phyloP scores from a whole-genome alignment of 345 rosid genomes.

The Noccaea caerulescens region DNA sequence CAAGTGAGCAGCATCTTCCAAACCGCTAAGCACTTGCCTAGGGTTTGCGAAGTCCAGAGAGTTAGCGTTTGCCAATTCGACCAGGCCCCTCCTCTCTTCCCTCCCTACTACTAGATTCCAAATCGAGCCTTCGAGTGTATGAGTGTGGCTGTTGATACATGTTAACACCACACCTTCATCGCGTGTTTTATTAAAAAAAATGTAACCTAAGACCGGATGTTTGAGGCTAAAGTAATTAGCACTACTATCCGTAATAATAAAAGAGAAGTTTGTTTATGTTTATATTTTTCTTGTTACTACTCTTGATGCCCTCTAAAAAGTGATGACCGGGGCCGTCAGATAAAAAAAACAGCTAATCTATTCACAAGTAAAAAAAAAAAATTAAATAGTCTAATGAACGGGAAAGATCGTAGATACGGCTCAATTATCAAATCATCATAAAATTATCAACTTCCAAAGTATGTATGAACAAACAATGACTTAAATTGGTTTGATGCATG shows the following conservation, averaged over 20 bases:
- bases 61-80: conserved; percentile 35
- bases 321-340: not conserved
- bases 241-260: conserved; percentile 3
- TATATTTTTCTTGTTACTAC: not conserved
- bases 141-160: conserved; percentile 8
- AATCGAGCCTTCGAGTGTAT: not conserved
- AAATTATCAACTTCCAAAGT: too few species aligned
- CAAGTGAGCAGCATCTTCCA: not conserved
- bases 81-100: conserved; percentile 4
- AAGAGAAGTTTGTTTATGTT: conserved; percentile 13
- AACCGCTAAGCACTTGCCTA: conserved; percentile 33
- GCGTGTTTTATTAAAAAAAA: not conserved
- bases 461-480: too few species aligned
- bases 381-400: too few species aligned
- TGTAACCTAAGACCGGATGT: conserved; percentile 4
- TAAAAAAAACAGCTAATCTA: not conserved
- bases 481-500: too few species aligned
- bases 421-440: too few species aligned
- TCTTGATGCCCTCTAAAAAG: not conserved
- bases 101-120: conserved; percentile 30
- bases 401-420: too few species aligned
- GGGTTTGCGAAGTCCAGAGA: conserved; percentile 15
- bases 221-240: conserved; percentile 34
- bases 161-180: conserved; percentile 26
- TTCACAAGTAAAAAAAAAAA: too few species aligned